Percentiles rank a stretch among this genome's conserved stretches.
Conservation (phyloP, 192 early-diverging fungal species). For the Entrophospora sp. region DNA sequence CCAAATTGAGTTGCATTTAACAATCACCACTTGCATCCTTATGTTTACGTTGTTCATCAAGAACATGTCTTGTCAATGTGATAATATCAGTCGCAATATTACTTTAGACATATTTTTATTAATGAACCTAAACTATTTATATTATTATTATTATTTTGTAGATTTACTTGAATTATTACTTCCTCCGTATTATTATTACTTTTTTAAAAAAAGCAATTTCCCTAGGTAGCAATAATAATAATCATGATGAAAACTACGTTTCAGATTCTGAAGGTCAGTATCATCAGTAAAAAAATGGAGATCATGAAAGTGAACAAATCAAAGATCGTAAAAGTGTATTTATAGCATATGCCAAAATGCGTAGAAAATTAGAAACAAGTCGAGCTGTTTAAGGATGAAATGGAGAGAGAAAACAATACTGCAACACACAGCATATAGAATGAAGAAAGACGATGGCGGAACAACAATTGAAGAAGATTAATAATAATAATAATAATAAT, state of each 20-base stretch:
- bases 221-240: too few relatives aligned
- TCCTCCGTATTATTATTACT: too few relatives aligned
- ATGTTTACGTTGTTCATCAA: slow-evolving; percentile 78
- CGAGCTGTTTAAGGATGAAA: background rate
- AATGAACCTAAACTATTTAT: too few relatives aligned
- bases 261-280: too few relatives aligned
- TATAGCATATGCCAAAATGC: slow-evolving; percentile 6
- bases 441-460: background rate
- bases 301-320: background rate
- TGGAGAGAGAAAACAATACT: background rate
- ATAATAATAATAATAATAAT: too few relatives aligned
- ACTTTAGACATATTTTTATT: too few relatives aligned
- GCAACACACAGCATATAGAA: slow-evolving; percentile 17
- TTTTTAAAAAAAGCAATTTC: too few relatives aligned
- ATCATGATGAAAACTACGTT: too few relatives aligned
- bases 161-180: too few relatives aligned
- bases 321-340: slow-evolving; percentile 18
- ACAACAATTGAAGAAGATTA: slow-evolving; percentile 8
- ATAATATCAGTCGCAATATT: slow-evolving; percentile 71
- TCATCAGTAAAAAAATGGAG: too few relatives aligned
- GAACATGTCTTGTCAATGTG: slow-evolving; percentile 88
- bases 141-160: too few relatives aligned
- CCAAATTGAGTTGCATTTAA: slow-evolving; percentile 84
- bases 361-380: background rate
- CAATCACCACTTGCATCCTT: slow-evolving; percentile 87